Evolutionary conservation across 441 rosid genomes (phyloP).

Genomic region (Codiaeum variegatum): DNA sequence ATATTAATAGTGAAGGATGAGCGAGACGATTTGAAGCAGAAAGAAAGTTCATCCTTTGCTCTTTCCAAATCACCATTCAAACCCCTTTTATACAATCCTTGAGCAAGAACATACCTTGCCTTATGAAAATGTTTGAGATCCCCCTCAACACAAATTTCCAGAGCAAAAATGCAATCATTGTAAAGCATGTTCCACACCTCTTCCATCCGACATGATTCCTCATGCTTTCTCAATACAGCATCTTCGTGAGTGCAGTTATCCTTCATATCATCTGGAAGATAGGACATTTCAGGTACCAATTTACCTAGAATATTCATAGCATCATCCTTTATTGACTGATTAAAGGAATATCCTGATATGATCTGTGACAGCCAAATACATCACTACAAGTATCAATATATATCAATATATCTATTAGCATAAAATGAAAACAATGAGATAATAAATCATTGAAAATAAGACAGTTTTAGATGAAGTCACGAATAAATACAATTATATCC

Average conservation of each 20-base stretch:
- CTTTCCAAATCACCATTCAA: constrained; percentile 76
- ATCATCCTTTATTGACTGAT: constrained; percentile 60
- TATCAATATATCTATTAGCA: not conserved
- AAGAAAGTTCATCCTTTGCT: constrained; percentile 95
- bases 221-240: constrained; percentile 37
- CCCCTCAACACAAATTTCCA: constrained; percentile 89
- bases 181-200: constrained; percentile 85
- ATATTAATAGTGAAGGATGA: constrained; percentile 93
- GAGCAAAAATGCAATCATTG: constrained; percentile 84
- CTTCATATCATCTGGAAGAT: constrained; percentile 37
- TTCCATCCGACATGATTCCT: constrained; percentile 54
- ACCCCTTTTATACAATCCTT: constrained; percentile 78
- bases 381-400: not conserved
- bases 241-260: constrained; percentile 38
- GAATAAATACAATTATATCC: not conserved
- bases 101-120: constrained; percentile 97
- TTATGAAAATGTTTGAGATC: constrained; percentile 99
- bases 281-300: constrained; percentile 41
- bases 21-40: constrained; percentile 94
- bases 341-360: constrained; percentile 61
- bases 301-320: constrained; percentile 44
- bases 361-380: constrained; percentile 40
- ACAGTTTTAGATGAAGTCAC: not conserved
- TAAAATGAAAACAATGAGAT: constrained; percentile 16
- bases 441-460: constrained; percentile 1